phyloP scores from a whole-genome alignment of 2,329 filamentous ascomycete species.

The Aureobasidium sp. region DNA sequence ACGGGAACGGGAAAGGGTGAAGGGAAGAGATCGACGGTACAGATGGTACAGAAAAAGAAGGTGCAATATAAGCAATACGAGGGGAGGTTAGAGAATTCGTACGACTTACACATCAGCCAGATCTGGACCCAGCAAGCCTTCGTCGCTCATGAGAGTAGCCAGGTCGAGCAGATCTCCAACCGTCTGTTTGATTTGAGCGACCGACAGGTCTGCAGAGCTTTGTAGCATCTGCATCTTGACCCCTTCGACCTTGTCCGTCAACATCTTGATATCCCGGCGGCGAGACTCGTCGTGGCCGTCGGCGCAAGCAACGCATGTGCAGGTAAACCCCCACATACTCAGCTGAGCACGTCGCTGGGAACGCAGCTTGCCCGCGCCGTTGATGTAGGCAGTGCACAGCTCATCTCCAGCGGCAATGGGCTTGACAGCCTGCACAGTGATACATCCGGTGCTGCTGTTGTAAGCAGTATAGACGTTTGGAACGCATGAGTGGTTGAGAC shows the following conservation, averaged over 20 bases:
- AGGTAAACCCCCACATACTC: constrained; percentile 22
- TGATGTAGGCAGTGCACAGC: constrained; percentile 18
- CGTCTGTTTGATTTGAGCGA: constrained; percentile 2
- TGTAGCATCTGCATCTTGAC: neutral
- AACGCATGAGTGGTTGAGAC: constrained; percentile 14
- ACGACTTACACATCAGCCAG: constrained; percentile 10
- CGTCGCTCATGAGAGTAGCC: constrained; percentile 16
- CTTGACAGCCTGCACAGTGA: constrained; percentile 20
- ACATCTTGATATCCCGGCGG: neutral
- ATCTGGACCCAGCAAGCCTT: constrained; percentile 14
- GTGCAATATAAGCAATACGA: neutral
- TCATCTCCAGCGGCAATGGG: constrained; percentile 23
- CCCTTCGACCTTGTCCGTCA: neutral
- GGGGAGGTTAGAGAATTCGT: too few species aligned
- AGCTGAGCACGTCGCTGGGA: constrained; percentile 10
- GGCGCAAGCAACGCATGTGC: constrained; percentile 21
- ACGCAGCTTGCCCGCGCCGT: constrained; percentile 7
- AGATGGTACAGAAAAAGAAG: neutral
- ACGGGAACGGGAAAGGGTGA: neutral
- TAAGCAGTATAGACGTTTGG: constrained; percentile 14
- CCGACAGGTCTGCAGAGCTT: neutral
- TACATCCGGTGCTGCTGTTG: constrained; percentile 3
- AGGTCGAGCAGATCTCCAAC: constrained; percentile 13
- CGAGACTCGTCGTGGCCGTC: constrained; percentile 9
- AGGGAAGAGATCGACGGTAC: neutral